These are phyloP conservation scores for Nemania sp. DNA, from an alignment of 2,329 filamentous ascomycete species.

Conservation along the genomic window DNA sequence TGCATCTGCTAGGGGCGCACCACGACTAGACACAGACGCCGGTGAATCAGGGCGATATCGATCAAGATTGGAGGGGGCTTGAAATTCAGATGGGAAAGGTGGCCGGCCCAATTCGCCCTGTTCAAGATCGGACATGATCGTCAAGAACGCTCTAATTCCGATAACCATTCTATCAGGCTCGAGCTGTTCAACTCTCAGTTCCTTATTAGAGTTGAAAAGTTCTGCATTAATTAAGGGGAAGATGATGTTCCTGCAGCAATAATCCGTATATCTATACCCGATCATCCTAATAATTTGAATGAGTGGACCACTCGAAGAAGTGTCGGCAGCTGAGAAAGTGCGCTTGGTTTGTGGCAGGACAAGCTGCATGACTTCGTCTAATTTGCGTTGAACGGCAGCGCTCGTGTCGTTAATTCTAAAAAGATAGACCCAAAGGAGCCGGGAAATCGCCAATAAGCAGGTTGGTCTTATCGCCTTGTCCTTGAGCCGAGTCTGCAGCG, in stretches of 20 bases:
- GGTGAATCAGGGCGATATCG: constrained; percentile 62
- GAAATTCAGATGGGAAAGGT: constrained; percentile 82
- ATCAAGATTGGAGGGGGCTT: constrained; percentile 56
- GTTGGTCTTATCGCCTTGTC: constrained; percentile 82
- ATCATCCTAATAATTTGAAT: constrained; percentile 96
- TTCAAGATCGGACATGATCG: constrained; percentile 92
- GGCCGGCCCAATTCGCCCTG: constrained; percentile 81
- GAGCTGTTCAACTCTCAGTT: constrained; percentile 88
- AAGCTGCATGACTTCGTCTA: constrained; percentile 90
- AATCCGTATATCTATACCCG: constrained; percentile 91
- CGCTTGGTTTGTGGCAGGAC: constrained; percentile 84
- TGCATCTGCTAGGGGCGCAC: constrained; percentile 44
- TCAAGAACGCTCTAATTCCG: constrained; percentile 92
- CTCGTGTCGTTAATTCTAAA: constrained; percentile 83
- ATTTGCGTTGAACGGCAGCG: constrained; percentile 76
- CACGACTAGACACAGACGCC: constrained; percentile 57
- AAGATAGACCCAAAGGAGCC: constrained; percentile 93
- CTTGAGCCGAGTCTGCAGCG: constrained; percentile 83
- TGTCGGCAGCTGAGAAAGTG: constrained; percentile 84
- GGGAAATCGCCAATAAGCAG: constrained; percentile 89
- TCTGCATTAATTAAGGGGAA: constrained; percentile 96
- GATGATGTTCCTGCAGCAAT: constrained; percentile 92
- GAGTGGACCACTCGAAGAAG: constrained; percentile 85
- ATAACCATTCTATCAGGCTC: constrained; percentile 98
- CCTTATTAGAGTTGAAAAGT: constrained; percentile 79